Conservation (phyloP, 139 green algal genomes). For the Haematococcus lacustris region DNA sequence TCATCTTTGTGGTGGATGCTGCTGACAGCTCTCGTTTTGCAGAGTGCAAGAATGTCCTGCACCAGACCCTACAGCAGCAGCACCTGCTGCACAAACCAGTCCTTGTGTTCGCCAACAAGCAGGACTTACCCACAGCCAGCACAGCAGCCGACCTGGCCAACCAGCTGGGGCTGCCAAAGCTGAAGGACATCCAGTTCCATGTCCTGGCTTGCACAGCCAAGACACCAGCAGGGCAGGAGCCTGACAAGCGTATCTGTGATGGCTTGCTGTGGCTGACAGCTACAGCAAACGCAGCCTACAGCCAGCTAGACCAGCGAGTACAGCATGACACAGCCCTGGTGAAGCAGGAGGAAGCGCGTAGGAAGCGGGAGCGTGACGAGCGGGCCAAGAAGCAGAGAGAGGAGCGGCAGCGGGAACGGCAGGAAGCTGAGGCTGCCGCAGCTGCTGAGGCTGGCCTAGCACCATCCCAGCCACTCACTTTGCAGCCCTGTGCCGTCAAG, state of each 20-base stretch:
- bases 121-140: constrained; percentile 21
- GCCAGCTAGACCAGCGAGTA: constrained; percentile 15
- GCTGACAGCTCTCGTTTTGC: constrained; percentile 33
- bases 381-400: constrained; percentile 23
- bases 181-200: constrained; percentile 28
- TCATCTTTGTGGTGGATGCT: constrained; percentile 51
- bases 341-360: constrained; percentile 25
- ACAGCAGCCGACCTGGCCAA: constrained; percentile 17
- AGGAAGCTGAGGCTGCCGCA: not conserved
- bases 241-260: constrained; percentile 17
- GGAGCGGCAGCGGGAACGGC: constrained; percentile 20
- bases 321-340: constrained; percentile 13
- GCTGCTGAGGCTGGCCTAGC: no score
- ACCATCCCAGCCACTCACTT: no score
- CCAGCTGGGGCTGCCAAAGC: constrained; percentile 15
- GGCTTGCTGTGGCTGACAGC: constrained; percentile 24
- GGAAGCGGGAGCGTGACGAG: constrained; percentile 39
- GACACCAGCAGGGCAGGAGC: not conserved
- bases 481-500: no score
- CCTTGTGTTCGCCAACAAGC: constrained; percentile 54
- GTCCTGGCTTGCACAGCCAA: constrained; percentile 33
- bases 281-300: constrained; percentile 10
- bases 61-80: constrained; percentile 14
- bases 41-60: constrained; percentile 31
- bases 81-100: constrained; percentile 39